phyloP scores from a whole-genome alignment of 768 basidiomycete genomes.

The Saitozyma podzolica region DNA sequence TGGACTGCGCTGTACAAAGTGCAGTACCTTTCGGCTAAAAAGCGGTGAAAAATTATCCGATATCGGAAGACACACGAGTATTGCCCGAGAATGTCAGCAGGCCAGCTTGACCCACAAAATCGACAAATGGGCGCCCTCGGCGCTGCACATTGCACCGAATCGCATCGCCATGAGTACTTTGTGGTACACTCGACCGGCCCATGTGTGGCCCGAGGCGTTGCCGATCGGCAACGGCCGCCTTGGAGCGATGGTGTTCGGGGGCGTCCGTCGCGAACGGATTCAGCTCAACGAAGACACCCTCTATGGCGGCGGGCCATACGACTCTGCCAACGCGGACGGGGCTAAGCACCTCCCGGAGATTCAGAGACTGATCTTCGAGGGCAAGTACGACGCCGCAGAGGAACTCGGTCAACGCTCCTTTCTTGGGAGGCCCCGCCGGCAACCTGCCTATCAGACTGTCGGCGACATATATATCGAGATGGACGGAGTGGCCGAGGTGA shows the following conservation, averaged over 20 bases:
- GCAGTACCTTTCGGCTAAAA: too few relatives aligned
- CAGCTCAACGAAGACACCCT: conserved; percentile 13
- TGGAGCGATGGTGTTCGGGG: conserved; percentile 7
- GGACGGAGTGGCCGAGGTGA: not conserved
- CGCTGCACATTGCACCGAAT: too few relatives aligned
- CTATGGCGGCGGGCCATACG: conserved; percentile 2
- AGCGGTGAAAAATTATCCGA: too few relatives aligned
- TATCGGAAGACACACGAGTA: too few relatives aligned
- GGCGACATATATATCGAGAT: conserved; percentile 2
- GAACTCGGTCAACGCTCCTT: not conserved
- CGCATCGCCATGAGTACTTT: too few relatives aligned
- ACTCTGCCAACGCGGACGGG: not conserved
- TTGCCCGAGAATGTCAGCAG: too few relatives aligned
- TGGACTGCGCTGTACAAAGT: too few relatives aligned
- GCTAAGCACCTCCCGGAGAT: not conserved
- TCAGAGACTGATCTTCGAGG: not conserved
- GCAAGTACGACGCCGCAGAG: not conserved
- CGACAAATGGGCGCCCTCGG: too few relatives aligned
- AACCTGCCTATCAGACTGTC: conserved; percentile 3
- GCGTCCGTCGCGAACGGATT: conserved; percentile 4
- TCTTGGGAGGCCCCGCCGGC: not conserved
- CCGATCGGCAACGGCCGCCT: conserved; percentile 8
- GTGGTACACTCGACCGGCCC: too few relatives aligned
- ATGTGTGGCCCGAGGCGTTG: not conserved
- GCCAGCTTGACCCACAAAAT: too few relatives aligned